These are phyloP conservation scores for Elaeis oleifera DNA, from an alignment of 202 grass and related monocot genomes.

Conservation along the genomic window DNA sequence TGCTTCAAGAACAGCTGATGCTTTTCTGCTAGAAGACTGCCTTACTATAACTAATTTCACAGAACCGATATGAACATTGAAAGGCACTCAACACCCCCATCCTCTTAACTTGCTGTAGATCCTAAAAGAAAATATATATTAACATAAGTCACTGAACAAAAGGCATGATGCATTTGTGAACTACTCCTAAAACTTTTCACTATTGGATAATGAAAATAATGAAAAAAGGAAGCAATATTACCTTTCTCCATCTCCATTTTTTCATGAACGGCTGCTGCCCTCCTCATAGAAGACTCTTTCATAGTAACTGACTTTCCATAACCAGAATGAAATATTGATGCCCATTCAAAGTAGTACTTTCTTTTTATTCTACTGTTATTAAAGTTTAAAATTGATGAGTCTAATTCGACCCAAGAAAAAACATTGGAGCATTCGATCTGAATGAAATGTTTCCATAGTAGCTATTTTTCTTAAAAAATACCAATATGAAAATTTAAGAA, in stretches of 20 bases:
- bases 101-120: neutral
- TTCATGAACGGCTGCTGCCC: slow-evolving; percentile 35
- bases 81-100: slow-evolving; percentile 20
- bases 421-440: no score
- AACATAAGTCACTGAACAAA: neutral
- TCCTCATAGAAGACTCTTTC: slow-evolving; percentile 33
- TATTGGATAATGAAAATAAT: neutral
- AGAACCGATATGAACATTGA: slow-evolving; percentile 49
- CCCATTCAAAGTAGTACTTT: no score
- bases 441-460: no score
- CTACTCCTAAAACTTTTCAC: no score
- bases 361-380: no score
- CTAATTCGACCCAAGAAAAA: no score
- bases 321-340: slow-evolving; percentile 33
- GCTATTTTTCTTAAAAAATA: no score
- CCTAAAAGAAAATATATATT: neutral
- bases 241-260: slow-evolving; percentile 24
- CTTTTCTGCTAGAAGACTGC: slow-evolving; percentile 42
- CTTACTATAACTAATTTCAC: slow-evolving; percentile 36
- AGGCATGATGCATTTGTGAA: no score
- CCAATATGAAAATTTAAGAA: no score
- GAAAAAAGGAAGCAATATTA: slow-evolving; percentile 2
- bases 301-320: slow-evolving; percentile 20
- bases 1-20: slow-evolving; percentile 37
- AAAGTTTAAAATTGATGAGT: no score